Conservation (phyloP, 2,329 filamentous ascomycete species). For the Bipolaris victoriae region DNA sequence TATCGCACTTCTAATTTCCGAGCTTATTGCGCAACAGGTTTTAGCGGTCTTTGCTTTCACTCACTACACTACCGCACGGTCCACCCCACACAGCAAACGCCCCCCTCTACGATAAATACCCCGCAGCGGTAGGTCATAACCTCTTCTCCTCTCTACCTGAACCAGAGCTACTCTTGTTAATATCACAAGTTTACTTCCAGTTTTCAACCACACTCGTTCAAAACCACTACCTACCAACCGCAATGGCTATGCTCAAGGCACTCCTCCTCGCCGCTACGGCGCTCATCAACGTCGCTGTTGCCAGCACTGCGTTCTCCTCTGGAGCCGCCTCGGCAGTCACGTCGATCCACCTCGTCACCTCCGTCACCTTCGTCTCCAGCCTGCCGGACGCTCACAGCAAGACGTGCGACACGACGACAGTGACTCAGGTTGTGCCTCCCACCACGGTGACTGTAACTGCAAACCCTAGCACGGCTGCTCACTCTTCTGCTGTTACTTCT, state of each 20-base stretch:
- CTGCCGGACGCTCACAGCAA: background rate
- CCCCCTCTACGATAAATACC: conserved; percentile 4
- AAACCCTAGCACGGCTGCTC: background rate
- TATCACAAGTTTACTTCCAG: background rate
- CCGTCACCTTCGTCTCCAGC: background rate
- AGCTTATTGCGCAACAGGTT: background rate
- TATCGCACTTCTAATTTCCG: too few species aligned
- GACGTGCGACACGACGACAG: conserved; percentile 3
- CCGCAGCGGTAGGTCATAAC: background rate
- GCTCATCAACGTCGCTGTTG: conserved; percentile 12
- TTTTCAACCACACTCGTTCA: conserved; percentile 1
- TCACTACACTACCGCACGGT: conserved; percentile 1
- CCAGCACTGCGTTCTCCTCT: conserved; percentile 10
- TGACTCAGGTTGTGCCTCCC: conserved; percentile 3
- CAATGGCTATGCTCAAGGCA: conserved; percentile 14
- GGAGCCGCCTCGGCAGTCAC: conserved; percentile 2
- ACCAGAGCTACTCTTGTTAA: conserved; percentile 7
- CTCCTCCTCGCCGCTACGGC: conserved; percentile 6
- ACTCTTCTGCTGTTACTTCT: background rate
- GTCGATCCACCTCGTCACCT: conserved; percentile 9
- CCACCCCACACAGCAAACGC: conserved; percentile 11
- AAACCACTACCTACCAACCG: background rate
- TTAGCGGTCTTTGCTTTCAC: background rate
- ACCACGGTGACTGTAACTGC: conserved; percentile 8
- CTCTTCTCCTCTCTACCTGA: background rate